These are phyloP conservation scores for Phytophthora vignae DNA, from an alignment of 352 stramenopile species.

Conservation along the genomic window DNA sequence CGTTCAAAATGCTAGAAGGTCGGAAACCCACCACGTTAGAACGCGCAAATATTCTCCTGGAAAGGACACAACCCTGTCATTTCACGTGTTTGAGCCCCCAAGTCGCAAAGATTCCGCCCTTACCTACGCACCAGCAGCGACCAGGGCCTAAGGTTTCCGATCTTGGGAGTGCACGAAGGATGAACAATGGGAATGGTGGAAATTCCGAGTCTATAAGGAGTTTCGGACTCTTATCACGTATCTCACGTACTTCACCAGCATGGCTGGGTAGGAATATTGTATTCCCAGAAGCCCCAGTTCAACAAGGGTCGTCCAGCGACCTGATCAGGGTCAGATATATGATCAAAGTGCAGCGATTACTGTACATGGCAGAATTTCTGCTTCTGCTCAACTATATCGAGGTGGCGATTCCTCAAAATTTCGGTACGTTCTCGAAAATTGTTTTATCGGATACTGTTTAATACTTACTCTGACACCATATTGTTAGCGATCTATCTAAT, in stretches of 20 bases:
- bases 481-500: slow-evolving; percentile 11
- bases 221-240: background rate
- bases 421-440: background rate
- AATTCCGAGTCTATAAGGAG: background rate
- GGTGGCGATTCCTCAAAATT: background rate
- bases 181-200: background rate
- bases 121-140: background rate
- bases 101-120: background rate
- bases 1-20: background rate
- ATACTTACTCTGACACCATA: too few species aligned
- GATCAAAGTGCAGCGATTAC: background rate
- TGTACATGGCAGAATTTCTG: background rate
- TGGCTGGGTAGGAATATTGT: background rate
- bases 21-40: background rate
- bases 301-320: background rate
- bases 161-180: background rate
- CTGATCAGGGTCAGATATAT: background rate
- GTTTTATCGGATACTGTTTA: too few species aligned
- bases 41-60: background rate
- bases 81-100: background rate
- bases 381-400: background rate
- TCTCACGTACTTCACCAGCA: background rate
- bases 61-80: background rate
- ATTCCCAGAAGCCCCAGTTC: background rate
- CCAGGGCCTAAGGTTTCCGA: background rate